Conservation (phyloP, 2,329 filamentous ascomycete species). For the Huntiella abstrusa region DNA sequence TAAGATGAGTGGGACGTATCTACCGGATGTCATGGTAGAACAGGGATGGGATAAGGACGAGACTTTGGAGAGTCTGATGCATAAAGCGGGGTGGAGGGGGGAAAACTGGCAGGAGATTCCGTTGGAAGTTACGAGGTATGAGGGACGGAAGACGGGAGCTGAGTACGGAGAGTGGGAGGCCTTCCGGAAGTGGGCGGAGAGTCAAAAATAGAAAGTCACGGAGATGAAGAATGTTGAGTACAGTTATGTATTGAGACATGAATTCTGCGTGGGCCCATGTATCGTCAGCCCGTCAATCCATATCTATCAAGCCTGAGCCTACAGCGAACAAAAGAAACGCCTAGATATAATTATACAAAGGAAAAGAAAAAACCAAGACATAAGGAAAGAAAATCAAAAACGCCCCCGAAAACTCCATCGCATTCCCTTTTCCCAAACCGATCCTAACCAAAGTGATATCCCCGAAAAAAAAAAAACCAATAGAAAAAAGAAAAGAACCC, state of each 20-base stretch:
- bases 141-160: constrained; percentile 59
- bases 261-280: background rate
- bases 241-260: background rate
- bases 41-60: constrained; percentile 94
- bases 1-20: constrained; percentile 69
- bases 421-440: constrained; percentile 5
- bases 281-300: background rate
- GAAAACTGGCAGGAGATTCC: constrained; percentile 66
- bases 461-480: constrained; percentile 2
- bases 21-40: constrained; percentile 79
- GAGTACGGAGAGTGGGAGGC: constrained; percentile 27
- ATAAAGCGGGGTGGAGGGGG: constrained; percentile 84
- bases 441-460: constrained; percentile 11
- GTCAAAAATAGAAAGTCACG: background rate
- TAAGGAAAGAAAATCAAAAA: constrained; percentile 1
- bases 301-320: background rate
- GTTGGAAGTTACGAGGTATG: constrained; percentile 65
- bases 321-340: background rate
- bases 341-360: background rate
- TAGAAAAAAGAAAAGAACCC: constrained; percentile 1
- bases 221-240: background rate
- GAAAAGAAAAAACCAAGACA: constrained; percentile 1
- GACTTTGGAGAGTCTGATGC: constrained; percentile 72
- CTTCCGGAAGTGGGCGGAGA: background rate
- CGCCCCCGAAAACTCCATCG: background rate